Evolutionary conservation across 164 flowering plant species (phyloP), one percentile per base, ranked within the genome.

Genomic region (Stephania cephalantha): DNA sequence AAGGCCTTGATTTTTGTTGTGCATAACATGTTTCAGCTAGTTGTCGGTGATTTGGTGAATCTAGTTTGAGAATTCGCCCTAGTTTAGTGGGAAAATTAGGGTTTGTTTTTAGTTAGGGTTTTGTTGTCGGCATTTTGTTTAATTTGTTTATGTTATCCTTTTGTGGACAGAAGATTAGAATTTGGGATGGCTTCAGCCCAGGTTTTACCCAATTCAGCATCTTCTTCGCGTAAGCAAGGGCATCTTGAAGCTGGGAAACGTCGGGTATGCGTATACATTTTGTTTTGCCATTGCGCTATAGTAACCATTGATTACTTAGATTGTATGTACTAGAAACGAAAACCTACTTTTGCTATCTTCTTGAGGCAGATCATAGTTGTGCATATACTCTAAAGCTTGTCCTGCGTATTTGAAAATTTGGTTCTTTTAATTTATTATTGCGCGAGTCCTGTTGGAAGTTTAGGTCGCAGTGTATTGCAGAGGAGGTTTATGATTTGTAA

Each of bases 221-320:
- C 77, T 48, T 78, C 85, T 67, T 84, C 86, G 18, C 86, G 86
- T 73, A 89, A 89, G 71, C 84, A 88, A 75, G 89, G 85, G 79
- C 88, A 86, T 84, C 84, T 90, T 74, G 90, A 86, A 83, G 92
- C 95, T 68, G 98, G 98, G 48, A 91, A 84, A 77, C 88, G 88
- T 46, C 79, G 83, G 97, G 97, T 92, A 86, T 52, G 68, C 13
- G 68, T 67, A 6, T 22, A n/a, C 9, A 72, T 68, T 17, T 29
- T 79, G 9, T 5, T 30, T 58, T 71, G n/a, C 53, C 25, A 25
- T 25, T 25, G 25, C 0, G 25, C 25, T 25, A 25, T 69, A 46
- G 29, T 71, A n/a, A 9, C 11, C 5, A 11, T 71, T 1, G 5
- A 50, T 50, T 20, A 52, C 25, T n/a, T 52, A 29, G 65, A 10